These are phyloP conservation scores for Nakazawaea wyomingensis DNA, from an alignment of 805 yeast species.

Conservation along the genomic window DNA sequence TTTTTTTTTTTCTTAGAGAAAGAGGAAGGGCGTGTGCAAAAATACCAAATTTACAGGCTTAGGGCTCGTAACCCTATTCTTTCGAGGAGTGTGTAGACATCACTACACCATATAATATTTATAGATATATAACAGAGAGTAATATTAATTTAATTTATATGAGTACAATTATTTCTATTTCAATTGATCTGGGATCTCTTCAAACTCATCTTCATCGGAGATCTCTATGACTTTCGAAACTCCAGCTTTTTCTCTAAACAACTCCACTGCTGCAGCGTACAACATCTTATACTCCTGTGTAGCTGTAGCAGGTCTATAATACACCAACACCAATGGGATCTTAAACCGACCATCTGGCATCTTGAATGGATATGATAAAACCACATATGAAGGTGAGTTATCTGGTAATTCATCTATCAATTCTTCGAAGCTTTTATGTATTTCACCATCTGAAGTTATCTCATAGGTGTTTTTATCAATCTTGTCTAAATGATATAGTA, in stretches of 20 bases:
- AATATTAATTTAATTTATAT: too few relatives aligned
- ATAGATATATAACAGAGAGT: background rate
- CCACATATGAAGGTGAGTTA: slow-evolving; percentile 69
- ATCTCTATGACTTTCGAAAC: slow-evolving; percentile 58
- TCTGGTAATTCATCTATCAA: slow-evolving; percentile 77
- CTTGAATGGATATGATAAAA: slow-evolving; percentile 71
- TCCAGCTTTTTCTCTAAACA: slow-evolving; percentile 73
- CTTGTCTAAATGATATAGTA: slow-evolving; percentile 29
- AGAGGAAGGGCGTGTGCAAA: background rate
- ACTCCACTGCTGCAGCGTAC: slow-evolving; percentile 86
- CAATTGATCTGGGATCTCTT: slow-evolving; percentile 40
- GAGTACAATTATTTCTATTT: background rate
- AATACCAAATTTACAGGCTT: background rate
- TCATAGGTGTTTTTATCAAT: slow-evolving; percentile 55
- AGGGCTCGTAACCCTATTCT: slow-evolving; percentile 8
- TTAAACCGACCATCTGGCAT: slow-evolving; percentile 66
- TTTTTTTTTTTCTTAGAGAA: too few relatives aligned
- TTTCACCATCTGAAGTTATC: slow-evolving; percentile 44
- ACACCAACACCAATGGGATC: slow-evolving; percentile 73
- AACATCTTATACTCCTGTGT: slow-evolving; percentile 80
- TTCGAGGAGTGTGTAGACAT: too few relatives aligned
- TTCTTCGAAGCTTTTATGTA: slow-evolving; percentile 49
- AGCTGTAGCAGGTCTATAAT: slow-evolving; percentile 85
- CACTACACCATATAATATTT: background rate
- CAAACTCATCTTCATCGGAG: slow-evolving; percentile 68